phyloP scores from a whole-genome alignment of 768 basidiomycete genomes.

The Amanita fuliginea region DNA sequence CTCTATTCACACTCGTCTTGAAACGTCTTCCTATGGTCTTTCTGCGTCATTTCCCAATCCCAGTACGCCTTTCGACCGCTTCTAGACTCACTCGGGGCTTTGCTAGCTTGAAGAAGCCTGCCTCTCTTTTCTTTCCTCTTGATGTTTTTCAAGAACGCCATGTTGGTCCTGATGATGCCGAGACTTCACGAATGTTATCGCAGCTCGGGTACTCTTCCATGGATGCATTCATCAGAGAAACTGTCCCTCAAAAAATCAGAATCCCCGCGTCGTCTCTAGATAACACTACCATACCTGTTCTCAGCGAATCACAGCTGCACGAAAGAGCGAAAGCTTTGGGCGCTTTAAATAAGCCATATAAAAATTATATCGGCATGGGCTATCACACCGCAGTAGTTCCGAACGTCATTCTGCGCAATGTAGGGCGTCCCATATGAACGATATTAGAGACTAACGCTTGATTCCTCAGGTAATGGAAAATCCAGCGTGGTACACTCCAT shows the following conservation, averaged over 20 bases:
- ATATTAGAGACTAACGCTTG: constrained; percentile 1
- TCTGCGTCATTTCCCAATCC: constrained; percentile 12
- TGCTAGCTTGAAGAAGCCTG: constrained; percentile 49
- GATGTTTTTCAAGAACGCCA: constrained; percentile 89
- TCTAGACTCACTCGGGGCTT: constrained; percentile 26
- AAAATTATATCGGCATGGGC: constrained; percentile 97
- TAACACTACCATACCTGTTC: constrained; percentile 56
- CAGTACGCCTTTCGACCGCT: constrained; percentile 10
- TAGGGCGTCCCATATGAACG: constrained; percentile 18
- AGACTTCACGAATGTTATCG: constrained; percentile 73
- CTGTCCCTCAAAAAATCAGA: constrained; percentile 76
- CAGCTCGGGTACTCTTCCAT: constrained; percentile 78
- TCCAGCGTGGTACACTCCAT: constrained; percentile 96
- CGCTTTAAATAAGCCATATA: constrained; percentile 68
- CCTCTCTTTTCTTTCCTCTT: constrained; percentile 69
- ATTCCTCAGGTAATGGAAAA: constrained; percentile 71
- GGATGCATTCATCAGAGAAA: constrained; percentile 77
- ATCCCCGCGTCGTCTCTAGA: constrained; percentile 49
- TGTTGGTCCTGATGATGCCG: constrained; percentile 82
- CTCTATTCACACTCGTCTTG: constrained; percentile 20
- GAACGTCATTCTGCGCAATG: constrained; percentile 90
- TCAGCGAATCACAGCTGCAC: constrained; percentile 82
- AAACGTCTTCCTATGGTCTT: constrained; percentile 15
- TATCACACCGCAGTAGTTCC: constrained; percentile 93
- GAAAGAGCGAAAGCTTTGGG: constrained; percentile 67